Evolutionary conservation across 805 yeast genomes (phyloP).

Genomic region (Zygosaccharomyces bisporus): DNA sequence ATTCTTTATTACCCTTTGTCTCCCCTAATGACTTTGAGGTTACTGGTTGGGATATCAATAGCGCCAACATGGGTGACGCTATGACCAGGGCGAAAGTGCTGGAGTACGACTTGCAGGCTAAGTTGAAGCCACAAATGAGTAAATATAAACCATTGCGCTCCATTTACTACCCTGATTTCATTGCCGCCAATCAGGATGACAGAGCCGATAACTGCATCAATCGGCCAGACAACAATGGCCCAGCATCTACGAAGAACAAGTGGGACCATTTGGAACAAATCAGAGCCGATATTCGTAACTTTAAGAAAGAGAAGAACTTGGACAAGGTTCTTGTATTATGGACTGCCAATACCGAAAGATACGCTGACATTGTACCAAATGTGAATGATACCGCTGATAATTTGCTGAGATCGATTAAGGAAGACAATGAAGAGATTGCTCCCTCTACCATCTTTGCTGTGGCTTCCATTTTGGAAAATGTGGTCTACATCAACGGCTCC

Average conservation of each 20-base stretch:
- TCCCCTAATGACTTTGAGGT: conserved; percentile 86
- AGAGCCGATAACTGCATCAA: conserved; percentile 87
- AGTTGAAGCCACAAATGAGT: conserved; percentile 62
- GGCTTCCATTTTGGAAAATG: conserved; percentile 82
- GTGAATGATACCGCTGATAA: conserved; percentile 88
- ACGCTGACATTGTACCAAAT: conserved; percentile 69
- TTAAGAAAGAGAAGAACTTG: conserved; percentile 65
- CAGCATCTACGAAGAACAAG: conserved; percentile 55
- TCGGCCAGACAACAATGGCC: conserved; percentile 39
- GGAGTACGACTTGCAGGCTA: conserved; percentile 77
- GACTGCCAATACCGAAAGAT: conserved; percentile 98
- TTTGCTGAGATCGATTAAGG: conserved; percentile 66
- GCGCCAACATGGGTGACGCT: conserved; percentile 66
- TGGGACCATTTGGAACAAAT: conserved; percentile 88
- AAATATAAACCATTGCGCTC: conserved; percentile 71
- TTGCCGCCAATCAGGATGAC: conserved; percentile 88
- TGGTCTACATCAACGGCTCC: conserved; percentile 92
- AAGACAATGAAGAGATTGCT: conserved; percentile 76
- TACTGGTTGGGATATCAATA: conserved; percentile 93
- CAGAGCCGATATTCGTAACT: conserved; percentile 76
- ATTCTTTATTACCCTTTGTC: conserved; percentile 80
- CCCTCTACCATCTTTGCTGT: conserved; percentile 95
- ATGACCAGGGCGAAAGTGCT: conserved; percentile 83
- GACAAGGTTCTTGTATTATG: conserved; percentile 89
- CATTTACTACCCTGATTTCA: conserved; percentile 91